Evolutionary conservation across 768 basidiomycete genomes (phyloP), one percentile per base, ranked within the genome.

Genomic region (Pleurotus giganteus): DNA sequence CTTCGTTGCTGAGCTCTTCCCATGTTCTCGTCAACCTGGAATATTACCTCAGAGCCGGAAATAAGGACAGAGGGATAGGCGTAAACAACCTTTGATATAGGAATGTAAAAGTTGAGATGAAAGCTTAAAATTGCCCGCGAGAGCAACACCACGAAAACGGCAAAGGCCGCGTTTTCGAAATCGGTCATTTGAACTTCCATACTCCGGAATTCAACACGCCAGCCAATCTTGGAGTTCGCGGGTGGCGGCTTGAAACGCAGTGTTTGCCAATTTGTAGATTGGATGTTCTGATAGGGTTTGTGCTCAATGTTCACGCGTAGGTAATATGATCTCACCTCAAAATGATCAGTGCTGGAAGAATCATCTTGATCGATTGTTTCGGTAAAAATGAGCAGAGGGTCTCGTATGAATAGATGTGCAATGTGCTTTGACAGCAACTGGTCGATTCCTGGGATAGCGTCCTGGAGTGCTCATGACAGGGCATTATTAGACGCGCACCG

Each of bases 261-360:
- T 0, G 97, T 98, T 73, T 99, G 97, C 97, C 97, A 99, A 65
- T 99, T 99, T 3, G 97, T 99, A 2, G 97, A 98, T 82, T 99
- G 97, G 23, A 99, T 88, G 65, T 98, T 98, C 90, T 96, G 68
- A 4, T 47, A 36, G 39, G 2, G 7, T 24, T 24, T 26, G 57
- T 49, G 51, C 59, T 17, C 39, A 34, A 3, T 47, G 24, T 36
- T 57, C n/a, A 27, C 24, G 23, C 55, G 12, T 28, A n/a, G 23
- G 9, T 29, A 17, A 39, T n/a, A 1, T 55, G 6, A 51, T 28
- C 3, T 23, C 60, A 92, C 93, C 80, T 99, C 97, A 59, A 98
- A 98, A 67, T 99, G 97, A 66, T 98, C 97, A 57, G 82, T 91
- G 57, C 93, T 96, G 6, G 75, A 74, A 42, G 74, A 70, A 67